A percentile compares a stretch with the other conserved stretches of the same genome.
phyloP scores from a whole-genome alignment of 2,329 filamentous ascomycete species.

The Pseudocercospora pini-densiflorae region DNA sequence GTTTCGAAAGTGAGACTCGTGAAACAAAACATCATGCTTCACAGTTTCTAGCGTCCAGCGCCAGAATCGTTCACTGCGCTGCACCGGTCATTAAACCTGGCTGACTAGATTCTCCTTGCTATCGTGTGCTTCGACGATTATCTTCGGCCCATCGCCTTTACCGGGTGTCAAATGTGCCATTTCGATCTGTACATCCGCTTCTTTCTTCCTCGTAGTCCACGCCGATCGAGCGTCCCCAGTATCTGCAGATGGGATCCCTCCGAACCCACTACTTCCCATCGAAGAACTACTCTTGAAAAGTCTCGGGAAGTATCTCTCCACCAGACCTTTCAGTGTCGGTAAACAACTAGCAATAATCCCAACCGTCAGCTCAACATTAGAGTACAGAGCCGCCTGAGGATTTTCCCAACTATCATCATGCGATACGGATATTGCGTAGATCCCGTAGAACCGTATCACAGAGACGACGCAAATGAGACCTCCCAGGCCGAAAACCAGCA shows the following conservation, averaged over 20 bases:
- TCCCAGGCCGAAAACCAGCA: slow-evolving; percentile 19
- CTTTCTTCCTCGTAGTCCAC: no score
- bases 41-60: no score
- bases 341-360: slow-evolving; percentile 12
- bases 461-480: slow-evolving; percentile 15
- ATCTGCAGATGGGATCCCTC: background rate
- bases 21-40: background rate
- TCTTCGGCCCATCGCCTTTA: no score
- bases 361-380: background rate
- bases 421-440: slow-evolving; percentile 11
- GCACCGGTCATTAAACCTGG: no score
- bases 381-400: slow-evolving; percentile 8
- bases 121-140: no score
- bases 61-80: no score
- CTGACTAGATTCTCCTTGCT: no score
- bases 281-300: background rate
- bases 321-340: slow-evolving; percentile 6
- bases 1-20: background rate
- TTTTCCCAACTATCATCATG: slow-evolving; percentile 10
- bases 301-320: slow-evolving; percentile 1
- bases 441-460: slow-evolving; percentile 5
- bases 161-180: no score
- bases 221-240: background rate
- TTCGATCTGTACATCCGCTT: no score
- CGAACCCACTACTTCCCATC: background rate